Percentiles rank a stretch among this genome's conserved stretches.
phyloP scores from a whole-genome alignment of 495 filamentous ascomycete genomes.

The Achaetomiella virescens region DNA sequence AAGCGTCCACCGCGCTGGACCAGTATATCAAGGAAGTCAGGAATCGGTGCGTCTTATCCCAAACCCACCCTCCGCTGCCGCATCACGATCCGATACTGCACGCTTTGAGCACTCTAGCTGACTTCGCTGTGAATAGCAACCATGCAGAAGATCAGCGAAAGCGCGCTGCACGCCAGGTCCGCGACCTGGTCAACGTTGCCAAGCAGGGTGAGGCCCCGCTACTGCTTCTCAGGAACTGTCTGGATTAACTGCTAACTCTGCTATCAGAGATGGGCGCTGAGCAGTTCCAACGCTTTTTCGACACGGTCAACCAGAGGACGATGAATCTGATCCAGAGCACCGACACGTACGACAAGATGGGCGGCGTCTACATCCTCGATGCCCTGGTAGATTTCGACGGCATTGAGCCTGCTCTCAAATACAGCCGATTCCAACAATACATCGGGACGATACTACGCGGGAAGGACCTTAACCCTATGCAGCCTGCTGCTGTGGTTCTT shows the following conservation, averaged over 20 bases:
- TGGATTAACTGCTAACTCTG: not conserved
- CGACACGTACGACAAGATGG: slow-evolving; percentile 81
- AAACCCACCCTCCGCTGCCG: not conserved
- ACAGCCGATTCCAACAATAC: slow-evolving; percentile 83
- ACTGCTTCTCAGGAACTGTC: not conserved
- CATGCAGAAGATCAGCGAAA: slow-evolving; percentile 35
- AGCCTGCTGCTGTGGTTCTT: slow-evolving; percentile 77
- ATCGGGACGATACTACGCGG: slow-evolving; percentile 82
- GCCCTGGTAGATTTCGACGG: slow-evolving; percentile 91
- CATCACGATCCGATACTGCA: too few species aligned
- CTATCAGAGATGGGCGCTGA: slow-evolving; percentile 67
- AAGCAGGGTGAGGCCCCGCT: slow-evolving; percentile 30
- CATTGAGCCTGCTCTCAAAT: slow-evolving; percentile 89
- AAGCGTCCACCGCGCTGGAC: slow-evolving; percentile 27
- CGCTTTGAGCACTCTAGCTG: not conserved
- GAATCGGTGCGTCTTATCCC: slow-evolving; percentile 21
- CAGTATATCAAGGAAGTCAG: slow-evolving; percentile 30
- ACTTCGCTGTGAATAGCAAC: slow-evolving; percentile 15
- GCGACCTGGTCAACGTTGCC: slow-evolving; percentile 35
- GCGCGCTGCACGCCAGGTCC: slow-evolving; percentile 36
- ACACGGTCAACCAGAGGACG: slow-evolving; percentile 68
- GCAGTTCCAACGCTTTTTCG: slow-evolving; percentile 74
- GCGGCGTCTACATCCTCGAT: slow-evolving; percentile 86
- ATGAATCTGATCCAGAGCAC: slow-evolving; percentile 70
- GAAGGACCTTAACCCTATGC: slow-evolving; percentile 80